A percentile compares a stretch with the other conserved stretches of the same genome.
phyloP scores from a whole-genome alignment of 768 basidiomycete genomes.

The Tulasnella calospora region DNA sequence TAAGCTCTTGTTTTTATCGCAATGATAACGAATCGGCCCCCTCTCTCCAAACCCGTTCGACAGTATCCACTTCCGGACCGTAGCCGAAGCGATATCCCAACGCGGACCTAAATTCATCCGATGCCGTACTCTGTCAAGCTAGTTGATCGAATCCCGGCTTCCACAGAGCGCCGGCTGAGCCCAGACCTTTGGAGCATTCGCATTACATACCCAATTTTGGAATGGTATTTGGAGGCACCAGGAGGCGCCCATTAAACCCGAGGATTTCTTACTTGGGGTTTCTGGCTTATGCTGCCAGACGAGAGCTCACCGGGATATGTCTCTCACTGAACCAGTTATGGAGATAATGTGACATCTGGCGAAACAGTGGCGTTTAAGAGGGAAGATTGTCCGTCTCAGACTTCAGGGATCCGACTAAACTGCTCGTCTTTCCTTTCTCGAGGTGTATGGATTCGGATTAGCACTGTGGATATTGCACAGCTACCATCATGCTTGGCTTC shows the following conservation, averaged over 20 bases:
- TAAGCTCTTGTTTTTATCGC: not conserved
- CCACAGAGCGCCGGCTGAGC: not conserved
- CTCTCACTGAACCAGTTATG: not conserved
- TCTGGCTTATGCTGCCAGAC: not conserved
- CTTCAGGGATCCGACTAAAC: not conserved
- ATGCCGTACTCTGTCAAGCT: not conserved
- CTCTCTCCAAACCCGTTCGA: not conserved
- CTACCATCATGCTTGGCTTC: not conserved
- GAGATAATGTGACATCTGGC: not conserved
- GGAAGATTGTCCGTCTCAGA: not conserved
- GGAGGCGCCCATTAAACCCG: not conserved
- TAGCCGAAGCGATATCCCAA: not conserved
- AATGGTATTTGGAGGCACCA: not conserved
- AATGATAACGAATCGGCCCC: not conserved
- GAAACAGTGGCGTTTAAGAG: not conserved
- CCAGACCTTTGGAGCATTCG: not conserved
- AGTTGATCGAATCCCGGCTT: not conserved
- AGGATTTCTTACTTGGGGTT: not conserved
- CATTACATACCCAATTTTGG: not conserved
- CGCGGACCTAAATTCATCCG: not conserved
- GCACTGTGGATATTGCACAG: constrained; percentile 9
- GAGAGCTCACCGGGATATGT: not conserved
- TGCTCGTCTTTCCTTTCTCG: not conserved
- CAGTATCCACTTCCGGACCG: not conserved
- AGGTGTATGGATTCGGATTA: not conserved